Evolutionary conservation across 2,329 filamentous ascomycete species (phyloP).

Genomic region (Coniochaeta sp.): DNA sequence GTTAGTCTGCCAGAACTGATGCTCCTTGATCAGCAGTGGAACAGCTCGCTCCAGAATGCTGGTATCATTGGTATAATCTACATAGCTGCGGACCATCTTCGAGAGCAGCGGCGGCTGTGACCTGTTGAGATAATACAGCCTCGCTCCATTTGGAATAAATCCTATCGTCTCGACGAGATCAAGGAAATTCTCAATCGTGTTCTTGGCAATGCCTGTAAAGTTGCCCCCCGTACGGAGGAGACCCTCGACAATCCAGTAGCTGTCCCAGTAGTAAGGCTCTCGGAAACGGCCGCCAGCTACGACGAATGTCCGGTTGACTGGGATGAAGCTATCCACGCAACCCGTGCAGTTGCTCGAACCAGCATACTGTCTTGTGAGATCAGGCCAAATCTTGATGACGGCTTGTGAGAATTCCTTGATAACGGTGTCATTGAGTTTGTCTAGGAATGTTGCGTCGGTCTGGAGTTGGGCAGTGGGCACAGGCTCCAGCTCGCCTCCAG

Average conservation of each 20-base stretch:
- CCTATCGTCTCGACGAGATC: constrained; percentile 58
- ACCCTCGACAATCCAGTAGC: constrained; percentile 61
- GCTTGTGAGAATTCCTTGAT: constrained; percentile 53
- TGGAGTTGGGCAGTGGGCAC: constrained; percentile 42
- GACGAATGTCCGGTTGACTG: constrained; percentile 61
- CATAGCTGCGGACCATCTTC: constrained; percentile 58
- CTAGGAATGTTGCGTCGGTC: constrained; percentile 51
- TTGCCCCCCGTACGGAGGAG: constrained; percentile 56
- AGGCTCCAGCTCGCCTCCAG: constrained; percentile 53
- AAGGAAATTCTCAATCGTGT: constrained; percentile 64
- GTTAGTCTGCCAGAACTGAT: constrained; percentile 56
- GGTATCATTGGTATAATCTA: constrained; percentile 58
- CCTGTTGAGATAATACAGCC: constrained; percentile 60
- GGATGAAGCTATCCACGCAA: constrained; percentile 59
- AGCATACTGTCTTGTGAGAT: constrained; percentile 53
- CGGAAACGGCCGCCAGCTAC: constrained; percentile 64
- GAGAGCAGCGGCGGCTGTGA: constrained; percentile 60
- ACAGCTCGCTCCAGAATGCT: constrained; percentile 52
- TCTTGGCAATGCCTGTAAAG: constrained; percentile 55
- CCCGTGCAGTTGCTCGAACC: constrained; percentile 45
- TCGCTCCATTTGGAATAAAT: constrained; percentile 62
- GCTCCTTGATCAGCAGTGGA: constrained; percentile 55
- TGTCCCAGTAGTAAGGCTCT: constrained; percentile 66
- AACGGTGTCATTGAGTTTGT: constrained; percentile 47
- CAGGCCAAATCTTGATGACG: constrained; percentile 63